Base-by-base conservation (phyloP, 2,329 filamentous ascomycete species). In the Pseudogymnoascus sp. region DNA sequence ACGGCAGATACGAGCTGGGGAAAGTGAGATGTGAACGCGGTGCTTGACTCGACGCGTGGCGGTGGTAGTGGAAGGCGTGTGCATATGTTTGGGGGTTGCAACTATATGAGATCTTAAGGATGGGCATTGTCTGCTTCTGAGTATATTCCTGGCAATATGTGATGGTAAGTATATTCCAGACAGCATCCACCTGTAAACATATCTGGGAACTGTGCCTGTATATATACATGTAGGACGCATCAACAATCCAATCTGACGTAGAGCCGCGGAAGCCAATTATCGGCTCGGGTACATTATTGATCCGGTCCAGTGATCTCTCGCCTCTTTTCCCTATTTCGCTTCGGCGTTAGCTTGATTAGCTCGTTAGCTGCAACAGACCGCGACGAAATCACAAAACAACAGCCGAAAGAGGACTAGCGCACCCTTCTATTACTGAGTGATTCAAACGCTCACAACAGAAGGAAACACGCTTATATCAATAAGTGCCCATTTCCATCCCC, bases 361-460 rank as follows among this genome's bases (percentile, higher is more conserved):
- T 53, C n/a, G 4, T 20, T 53, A 9, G 28, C 28, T 53, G n/a
- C 28, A 25, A 7, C 7, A n/a, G 15, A 53, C 28, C 47, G 47
- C 47, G 47, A 33, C 47, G n/a, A 53, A 53, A 53, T 53, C 47
- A 53, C 47, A 53, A 47, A 53, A 53, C 6, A 53, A 62, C 59
- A 62, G 15, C 67, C 67, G 25, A 58, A 68, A 63, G 38, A 59
- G 63, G 67, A 61, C 61, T 68, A 68, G 67, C 62, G 58, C 36
- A 15, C 38, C 28, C 53, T 35, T 63, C 61, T 61, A 64, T 63
- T 66, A 68, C 25, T 41, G 60, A 64, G 62, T 64, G 61, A 64
- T 62, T 62, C 62, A 61, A 61, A 38, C 38, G 12, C 37, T 58
- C 39, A 58, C 50, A 58, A 33, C 43, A 39, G 35, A 38, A 28